Evolutionary conservation across 768 basidiomycete species (phyloP), one percentile per base, ranked within the genome.

Genomic region (Peribolospora baueri): DNA sequence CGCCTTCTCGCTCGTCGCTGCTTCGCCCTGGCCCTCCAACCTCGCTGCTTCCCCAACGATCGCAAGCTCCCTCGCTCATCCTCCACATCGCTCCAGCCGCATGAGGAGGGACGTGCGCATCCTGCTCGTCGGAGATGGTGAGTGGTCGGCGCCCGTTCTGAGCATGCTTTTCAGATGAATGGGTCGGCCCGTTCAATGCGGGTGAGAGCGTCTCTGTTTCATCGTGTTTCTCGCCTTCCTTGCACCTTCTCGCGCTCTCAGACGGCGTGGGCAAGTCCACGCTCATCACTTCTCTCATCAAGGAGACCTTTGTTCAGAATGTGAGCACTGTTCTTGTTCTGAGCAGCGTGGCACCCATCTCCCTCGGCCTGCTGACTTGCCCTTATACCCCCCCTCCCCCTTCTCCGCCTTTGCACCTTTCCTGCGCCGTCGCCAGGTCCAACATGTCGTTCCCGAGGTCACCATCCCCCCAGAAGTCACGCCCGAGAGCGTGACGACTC

Each of bases 261-360:
- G 88, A 91, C 73, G 85, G 84, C 60, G 91, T 95, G 62, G 91
- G 91, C 60, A 98, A 98, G 73, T 90, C 86, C 67, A 88, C 87
- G 49, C 88, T 97, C 65, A 79, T 97, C 66, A 93, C 87, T 14
- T 87, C 87, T 42, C 75, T 95, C 65, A 95, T 98, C 70, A 95
- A 95, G 67, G 86, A 91, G 68, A 80, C 83, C 41, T 93, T 82
- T 66, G 83, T 95, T 52, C 72, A 82, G 46, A 83, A 88, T 70
- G 90, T 88, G 68, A 59, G 74, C 65, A 45, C 49, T 55, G 48
- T 46, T 5, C n/a, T n/a, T 49, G 3, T 3, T 13, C 48, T 38
- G 45, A 49, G 51, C 51, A 40, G 4, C 54, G 39, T 57, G 38
- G 11, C n/a, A 25, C 37, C 36, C 7, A 48, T 38, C 52, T 41